Percentiles rank a stretch among this genome's conserved stretches.
phyloP scores from a whole-genome alignment of 495 filamentous ascomycete genomes.

The Penicillium bovifimosum region DNA sequence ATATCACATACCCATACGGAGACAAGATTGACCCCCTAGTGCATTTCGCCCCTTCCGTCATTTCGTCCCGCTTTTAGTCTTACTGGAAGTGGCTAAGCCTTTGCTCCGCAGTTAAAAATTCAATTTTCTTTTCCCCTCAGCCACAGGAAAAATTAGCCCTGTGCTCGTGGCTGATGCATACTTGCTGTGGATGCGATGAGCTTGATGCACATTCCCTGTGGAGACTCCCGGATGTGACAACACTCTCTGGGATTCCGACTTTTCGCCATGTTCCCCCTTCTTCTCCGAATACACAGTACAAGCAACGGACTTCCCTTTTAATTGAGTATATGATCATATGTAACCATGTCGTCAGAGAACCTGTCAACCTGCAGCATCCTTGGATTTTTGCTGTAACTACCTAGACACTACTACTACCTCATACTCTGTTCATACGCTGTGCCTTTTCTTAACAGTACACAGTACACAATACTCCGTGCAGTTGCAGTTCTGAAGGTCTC shows the following conservation, averaged over 20 bases:
- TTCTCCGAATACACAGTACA: no score
- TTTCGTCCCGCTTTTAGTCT: conserved; percentile 15
- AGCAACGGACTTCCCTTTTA: no score
- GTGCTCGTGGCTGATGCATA: conserved; percentile 10
- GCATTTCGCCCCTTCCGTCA: conserved; percentile 38
- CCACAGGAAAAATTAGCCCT: background rate
- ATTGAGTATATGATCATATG: background rate
- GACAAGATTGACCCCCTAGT: conserved; percentile 8
- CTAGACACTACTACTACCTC: no score
- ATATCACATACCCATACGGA: conserved; percentile 8
- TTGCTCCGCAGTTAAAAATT: conserved; percentile 7
- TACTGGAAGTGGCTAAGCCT: conserved; percentile 8
- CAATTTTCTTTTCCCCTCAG: conserved; percentile 6
- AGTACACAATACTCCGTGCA: no score
- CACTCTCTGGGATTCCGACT: background rate
- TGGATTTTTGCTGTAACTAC: no score
- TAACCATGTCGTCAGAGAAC: background rate
- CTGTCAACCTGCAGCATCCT: no score
- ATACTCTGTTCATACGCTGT: no score
- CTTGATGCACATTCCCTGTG: conserved; percentile 16
- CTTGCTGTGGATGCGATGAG: conserved; percentile 19
- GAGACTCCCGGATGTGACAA: conserved; percentile 5
- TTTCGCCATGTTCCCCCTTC: background rate
- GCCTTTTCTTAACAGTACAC: no score
- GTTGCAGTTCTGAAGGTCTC: background rate